A percentile compares a stretch with the other conserved stretches of the same genome.
Conservation (phyloP, 129 eudicot genomes). For the Gnaphalium uliginosum region DNA sequence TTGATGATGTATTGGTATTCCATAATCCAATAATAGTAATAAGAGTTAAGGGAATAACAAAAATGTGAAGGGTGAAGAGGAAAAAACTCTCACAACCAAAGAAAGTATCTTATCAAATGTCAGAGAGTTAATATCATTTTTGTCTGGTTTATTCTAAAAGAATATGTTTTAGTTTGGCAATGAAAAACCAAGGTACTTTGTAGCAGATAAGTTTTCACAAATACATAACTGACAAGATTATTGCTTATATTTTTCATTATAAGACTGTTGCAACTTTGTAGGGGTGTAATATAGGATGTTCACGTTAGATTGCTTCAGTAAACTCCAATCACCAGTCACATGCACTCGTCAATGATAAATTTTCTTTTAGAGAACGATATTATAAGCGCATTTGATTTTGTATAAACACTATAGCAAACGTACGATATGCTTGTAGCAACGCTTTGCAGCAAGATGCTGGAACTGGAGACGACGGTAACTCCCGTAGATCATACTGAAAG, state of each 20-base stretch:
- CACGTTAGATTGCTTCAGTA: slow-evolving; percentile 3
- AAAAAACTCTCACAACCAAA: too few species aligned
- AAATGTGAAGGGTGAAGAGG: not conserved
- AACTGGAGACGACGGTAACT: slow-evolving; percentile 97
- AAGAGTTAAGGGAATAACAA: not conserved
- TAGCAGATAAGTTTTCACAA: too few species aligned
- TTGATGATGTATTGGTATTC: too few species aligned
- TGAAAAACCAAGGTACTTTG: not conserved
- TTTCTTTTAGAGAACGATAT: slow-evolving; percentile 1
- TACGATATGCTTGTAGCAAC: slow-evolving; percentile 89
- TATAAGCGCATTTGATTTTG: not conserved
- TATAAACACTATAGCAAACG: slow-evolving; percentile 33
- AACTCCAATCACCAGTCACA: not conserved
- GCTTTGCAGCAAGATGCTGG: slow-evolving; percentile 99
- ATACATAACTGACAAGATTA: not conserved
- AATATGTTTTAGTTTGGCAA: not conserved
- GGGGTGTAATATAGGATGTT: not conserved
- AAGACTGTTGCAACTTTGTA: not conserved
- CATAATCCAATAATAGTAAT: too few species aligned
- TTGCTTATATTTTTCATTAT: not conserved
- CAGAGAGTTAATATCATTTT: too few species aligned
- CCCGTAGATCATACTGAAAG: slow-evolving; percentile 81
- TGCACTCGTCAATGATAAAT: not conserved
- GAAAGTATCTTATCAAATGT: too few species aligned
- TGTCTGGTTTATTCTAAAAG: too few species aligned